Conservation (phyloP, 2,329 filamentous ascomycete species). For the Sclerotinia minor region DNA sequence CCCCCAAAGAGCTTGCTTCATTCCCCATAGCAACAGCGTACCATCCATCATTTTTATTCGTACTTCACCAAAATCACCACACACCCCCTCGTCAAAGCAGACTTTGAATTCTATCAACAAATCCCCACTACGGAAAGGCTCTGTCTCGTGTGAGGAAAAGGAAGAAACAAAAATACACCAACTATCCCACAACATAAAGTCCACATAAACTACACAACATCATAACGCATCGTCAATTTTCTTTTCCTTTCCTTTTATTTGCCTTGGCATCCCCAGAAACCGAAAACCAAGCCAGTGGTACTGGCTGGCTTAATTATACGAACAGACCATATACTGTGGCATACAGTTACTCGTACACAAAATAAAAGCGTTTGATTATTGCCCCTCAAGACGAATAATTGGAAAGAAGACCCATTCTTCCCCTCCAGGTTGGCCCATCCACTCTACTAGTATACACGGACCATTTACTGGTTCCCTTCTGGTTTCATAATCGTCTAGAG, state of each 20-base stretch:
- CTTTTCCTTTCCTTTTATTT: slow-evolving; percentile 9
- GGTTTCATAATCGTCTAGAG: slow-evolving; percentile 13
- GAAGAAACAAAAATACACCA: not conserved
- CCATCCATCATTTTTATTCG: slow-evolving; percentile 19
- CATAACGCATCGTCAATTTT: not conserved
- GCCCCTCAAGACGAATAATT: not conserved
- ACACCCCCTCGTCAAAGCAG: not conserved
- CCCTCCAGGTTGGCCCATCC: slow-evolving; percentile 8
- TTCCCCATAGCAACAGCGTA: slow-evolving; percentile 20
- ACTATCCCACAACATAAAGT: slow-evolving; percentile 13
- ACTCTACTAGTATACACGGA: not conserved
- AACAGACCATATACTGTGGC: not conserved
- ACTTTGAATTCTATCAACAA: not conserved
- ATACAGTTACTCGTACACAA: not conserved
- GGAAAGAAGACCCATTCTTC: slow-evolving; percentile 10
- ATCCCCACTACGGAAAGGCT: not conserved
- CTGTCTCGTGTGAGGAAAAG: not conserved
- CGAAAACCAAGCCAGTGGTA: slow-evolving; percentile 24
- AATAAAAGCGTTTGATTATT: not conserved
- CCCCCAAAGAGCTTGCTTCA: slow-evolving; percentile 2
- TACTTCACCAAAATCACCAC: not conserved
- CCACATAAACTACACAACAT: slow-evolving; percentile 20
- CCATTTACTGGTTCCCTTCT: not conserved
- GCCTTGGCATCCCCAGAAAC: slow-evolving; percentile 10
- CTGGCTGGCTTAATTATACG: not conserved